Conservation (phyloP, 2,329 filamentous ascomycete species). For the Pseudogymnoascus sp. region DNA sequence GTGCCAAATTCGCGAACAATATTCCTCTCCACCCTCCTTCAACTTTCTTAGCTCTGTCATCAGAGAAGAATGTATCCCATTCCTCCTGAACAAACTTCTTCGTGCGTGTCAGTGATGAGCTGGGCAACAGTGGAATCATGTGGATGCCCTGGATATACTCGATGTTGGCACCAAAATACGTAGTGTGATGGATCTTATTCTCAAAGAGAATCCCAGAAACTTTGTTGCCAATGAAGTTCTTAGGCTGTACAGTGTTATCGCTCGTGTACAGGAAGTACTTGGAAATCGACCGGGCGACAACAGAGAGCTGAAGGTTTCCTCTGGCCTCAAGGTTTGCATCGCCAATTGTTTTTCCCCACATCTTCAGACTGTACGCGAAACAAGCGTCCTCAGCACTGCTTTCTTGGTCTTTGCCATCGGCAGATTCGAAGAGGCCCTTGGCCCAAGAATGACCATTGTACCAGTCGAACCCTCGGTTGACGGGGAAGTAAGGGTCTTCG, state of each 20-base stretch:
- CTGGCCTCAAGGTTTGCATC: conserved; percentile 66
- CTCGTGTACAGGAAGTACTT: conserved; percentile 74
- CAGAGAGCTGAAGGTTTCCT: conserved; percentile 74
- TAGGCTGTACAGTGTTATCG: conserved; percentile 63
- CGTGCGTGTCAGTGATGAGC: conserved; percentile 58
- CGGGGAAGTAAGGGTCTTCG: conserved; percentile 67
- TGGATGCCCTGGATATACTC: conserved; percentile 57
- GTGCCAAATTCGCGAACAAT: conserved; percentile 71
- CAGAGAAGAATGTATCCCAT: conserved; percentile 70
- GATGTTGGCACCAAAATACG: conserved; percentile 69
- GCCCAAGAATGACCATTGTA: conserved; percentile 94
- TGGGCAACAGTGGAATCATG: conserved; percentile 25
- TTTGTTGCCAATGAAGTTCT: conserved; percentile 74
- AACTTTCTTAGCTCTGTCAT: conserved; percentile 55
- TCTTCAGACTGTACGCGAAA: conserved; percentile 78
- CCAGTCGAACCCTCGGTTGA: conserved; percentile 83
- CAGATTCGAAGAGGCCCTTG: conserved; percentile 61
- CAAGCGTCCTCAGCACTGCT: conserved; percentile 86
- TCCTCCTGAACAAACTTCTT: conserved; percentile 68
- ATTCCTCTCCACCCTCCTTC: conserved; percentile 79
- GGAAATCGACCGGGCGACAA: conserved; percentile 64
- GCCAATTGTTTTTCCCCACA: conserved; percentile 80
- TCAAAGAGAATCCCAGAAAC: conserved; percentile 69
- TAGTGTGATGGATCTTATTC: conserved; percentile 90
- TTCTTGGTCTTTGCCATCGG: conserved; percentile 77